Base-by-base conservation (phyloP, 192 early-diverging fungal genomes). In the Thoreauomyces humboldtii region DNA sequence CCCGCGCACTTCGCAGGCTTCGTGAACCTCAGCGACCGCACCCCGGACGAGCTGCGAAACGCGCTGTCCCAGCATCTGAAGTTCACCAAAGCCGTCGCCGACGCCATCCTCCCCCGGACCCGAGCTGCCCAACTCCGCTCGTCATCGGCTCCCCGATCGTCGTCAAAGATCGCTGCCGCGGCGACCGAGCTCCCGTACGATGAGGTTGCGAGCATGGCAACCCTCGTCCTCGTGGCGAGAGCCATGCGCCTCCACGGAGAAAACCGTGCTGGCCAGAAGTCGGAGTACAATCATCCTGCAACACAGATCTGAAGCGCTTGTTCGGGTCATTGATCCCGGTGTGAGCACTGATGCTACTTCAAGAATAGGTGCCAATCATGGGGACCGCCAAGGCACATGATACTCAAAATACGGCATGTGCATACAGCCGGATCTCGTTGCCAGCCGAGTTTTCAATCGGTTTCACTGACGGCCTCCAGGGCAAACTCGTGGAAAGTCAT, bases 141-240 rank as follows among this genome's bases (percentile, higher is more conserved):
- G n/a, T n/a, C n/a, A n/a, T n/a, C n/a, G n/a, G n/a, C n/a, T n/a
- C n/a, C n/a, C n/a, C n/a, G n/a, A n/a, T n/a, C n/a, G n/a, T n/a
- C n/a, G 11, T 4, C 17, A 47, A 61, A 14, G 42, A 28, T 28
- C 21, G 41, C 45, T 14, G 14, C 24, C 7, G n/a, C 57, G 7
- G 34, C 25, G 29, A 28, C 19, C 34, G 28, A 7, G 19, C 53
- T 55, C 53, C 53, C 53, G 12, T 28, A 33, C 11, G 57, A 61
- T n/a, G 59, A 61, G 28, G 47, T 61, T 31, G 59, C 59, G 6
- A 17, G 43, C 9, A 29, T 46, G 15, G 45, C 59, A 7, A 61
- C 43, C 28, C n/a, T 61, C 22, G 21, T 61, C 11, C 25, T 61
- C 17, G 21, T 47, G n/a, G 59, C 59, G n/a, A 41, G 59, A 21